phyloP scores from a whole-genome alignment of 192 early-diverging fungal species.

The Phycomyces nitens region DNA sequence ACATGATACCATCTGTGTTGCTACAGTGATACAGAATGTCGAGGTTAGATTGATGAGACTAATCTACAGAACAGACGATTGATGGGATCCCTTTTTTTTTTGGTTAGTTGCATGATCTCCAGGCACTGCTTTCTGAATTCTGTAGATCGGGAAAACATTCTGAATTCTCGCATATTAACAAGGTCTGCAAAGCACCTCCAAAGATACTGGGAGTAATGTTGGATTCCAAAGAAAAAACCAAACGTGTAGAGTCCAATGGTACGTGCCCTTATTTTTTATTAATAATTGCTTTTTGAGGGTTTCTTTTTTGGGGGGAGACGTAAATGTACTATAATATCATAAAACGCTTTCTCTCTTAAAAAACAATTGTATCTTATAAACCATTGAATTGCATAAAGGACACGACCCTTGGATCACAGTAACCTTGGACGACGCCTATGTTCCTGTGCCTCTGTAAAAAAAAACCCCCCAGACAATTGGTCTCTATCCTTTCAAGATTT shows the following conservation, averaged over 20 bases:
- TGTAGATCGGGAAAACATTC: conserved; percentile 5
- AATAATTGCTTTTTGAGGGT: background rate
- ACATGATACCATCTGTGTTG: conserved; percentile 46
- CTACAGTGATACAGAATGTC: conserved; percentile 44
- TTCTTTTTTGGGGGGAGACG: background rate
- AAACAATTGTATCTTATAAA: too few relatives aligned
- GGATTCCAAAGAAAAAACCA: conserved; percentile 1
- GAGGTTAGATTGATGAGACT: conserved; percentile 31
- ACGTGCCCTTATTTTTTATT: background rate
- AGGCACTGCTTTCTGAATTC: conserved; percentile 13
- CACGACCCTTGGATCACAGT: conserved; percentile 17
- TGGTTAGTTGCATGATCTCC: conserved; percentile 10
- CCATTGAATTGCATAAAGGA: conserved; percentile 1
- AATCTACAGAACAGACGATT: background rate
- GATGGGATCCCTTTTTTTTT: conserved; percentile 2
- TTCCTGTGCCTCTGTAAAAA: conserved; percentile 20
- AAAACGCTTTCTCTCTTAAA: background rate
- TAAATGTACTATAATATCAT: background rate
- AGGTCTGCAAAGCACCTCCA: conserved; percentile 17
- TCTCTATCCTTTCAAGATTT: too few relatives aligned
- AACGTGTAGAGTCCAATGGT: background rate
- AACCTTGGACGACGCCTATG: conserved; percentile 15
- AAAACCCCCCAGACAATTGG: too few relatives aligned
- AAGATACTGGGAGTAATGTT: conserved; percentile 15
- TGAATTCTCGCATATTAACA: conserved; percentile 14